Percentiles rank a stretch among this genome's conserved stretches.
phyloP scores from a whole-genome alignment of 352 stramenopile species.

The Phytophthora colocasiae region DNA sequence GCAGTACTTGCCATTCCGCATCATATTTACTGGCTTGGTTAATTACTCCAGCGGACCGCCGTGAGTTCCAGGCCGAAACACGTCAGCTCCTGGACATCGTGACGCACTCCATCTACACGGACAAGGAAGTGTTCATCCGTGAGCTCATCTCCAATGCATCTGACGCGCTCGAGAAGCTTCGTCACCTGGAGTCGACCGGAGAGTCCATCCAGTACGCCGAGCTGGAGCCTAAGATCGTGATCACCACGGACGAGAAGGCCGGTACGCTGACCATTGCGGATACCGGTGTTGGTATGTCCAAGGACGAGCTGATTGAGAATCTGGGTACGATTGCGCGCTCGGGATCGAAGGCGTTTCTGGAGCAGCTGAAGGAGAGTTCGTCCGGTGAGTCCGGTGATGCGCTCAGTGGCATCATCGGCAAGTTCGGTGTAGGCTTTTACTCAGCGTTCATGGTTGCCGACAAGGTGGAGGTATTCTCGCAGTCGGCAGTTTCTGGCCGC shows the following conservation, averaged over 20 bases:
- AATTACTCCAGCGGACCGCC: slow-evolving; percentile 55
- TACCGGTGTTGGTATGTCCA: slow-evolving; percentile 98
- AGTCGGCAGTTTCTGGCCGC: slow-evolving; percentile 68
- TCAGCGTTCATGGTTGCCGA: slow-evolving; percentile 99
- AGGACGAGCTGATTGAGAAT: slow-evolving; percentile 97
- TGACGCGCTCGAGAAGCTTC: slow-evolving; percentile 99
- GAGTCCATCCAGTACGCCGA: slow-evolving; percentile 80
- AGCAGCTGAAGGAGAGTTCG: slow-evolving; percentile 89
- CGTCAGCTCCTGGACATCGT: slow-evolving; percentile 97
- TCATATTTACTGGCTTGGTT: slow-evolving; percentile 5
- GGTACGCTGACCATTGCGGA: slow-evolving; percentile 98
- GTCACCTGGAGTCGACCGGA: slow-evolving; percentile 91
- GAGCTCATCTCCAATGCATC: slow-evolving; percentile 99
- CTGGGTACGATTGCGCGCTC: slow-evolving; percentile 99
- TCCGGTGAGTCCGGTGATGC: slow-evolving; percentile 74
- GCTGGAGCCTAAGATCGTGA: slow-evolving; percentile 95
- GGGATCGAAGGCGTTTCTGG: slow-evolving; percentile 97
- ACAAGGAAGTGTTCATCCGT: slow-evolving; percentile 99
- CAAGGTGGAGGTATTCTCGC: slow-evolving; percentile 94
- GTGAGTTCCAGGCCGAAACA: slow-evolving; percentile 96
- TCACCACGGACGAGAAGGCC: slow-evolving; percentile 95
- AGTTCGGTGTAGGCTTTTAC: slow-evolving; percentile 99
- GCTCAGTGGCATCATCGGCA: slow-evolving; percentile 96
- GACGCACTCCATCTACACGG: slow-evolving; percentile 99
- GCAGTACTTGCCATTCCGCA: not conserved